Base-by-base conservation (phyloP, 768 basidiomycete species). In the Termitomyces sp. region DNA sequence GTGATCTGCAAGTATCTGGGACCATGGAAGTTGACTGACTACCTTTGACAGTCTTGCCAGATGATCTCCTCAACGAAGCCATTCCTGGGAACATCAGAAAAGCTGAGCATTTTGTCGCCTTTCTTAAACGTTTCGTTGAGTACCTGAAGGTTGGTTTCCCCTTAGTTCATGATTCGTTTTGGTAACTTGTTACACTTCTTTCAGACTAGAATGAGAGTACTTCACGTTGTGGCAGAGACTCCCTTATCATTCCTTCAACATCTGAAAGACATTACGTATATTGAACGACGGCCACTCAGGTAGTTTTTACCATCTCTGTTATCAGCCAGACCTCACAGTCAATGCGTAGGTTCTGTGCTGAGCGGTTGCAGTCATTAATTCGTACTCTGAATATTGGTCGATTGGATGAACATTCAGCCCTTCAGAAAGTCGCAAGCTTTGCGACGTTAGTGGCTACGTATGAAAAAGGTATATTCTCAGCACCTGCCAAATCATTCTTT, bases 221-320 rank as follows among this genome's bases (percentile, higher is more conserved):
- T 98, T 30, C 97, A 98, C 70, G 97, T 99, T 61, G 97, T 99
- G 14, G 97, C 97, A 18, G 97, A 99, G 74, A 99, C 97, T 2
- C 97, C 97, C 0, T 77, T 91, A 30, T 98, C 96, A 2, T 99
- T 99, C 72, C 75, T 99, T 44, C 96, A 98, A 68, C 97, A 99
- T 74, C 80, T 99, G 50, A 98, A 97, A 74, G 97, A 99, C 66
- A 98, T 98, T 62, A 98, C 97, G 14, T 99, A 95, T 70, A 99
- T 99, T 58, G 97, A 99, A 71, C 81, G 91, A 58, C 79, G 95
- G 62, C 97, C 97, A 12, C 75, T 99, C 60, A 83, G 92, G 96
- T 92, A 70, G 55, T 79, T 73, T n/a, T 10, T 40, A 18, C 41
- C 16, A 30, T 41, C 12, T 38, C n/a, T 48, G 10, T 41, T 28